Evolutionary conservation across 2,329 filamentous ascomycete genomes (phyloP).

Genomic region (Calonectria montana): DNA sequence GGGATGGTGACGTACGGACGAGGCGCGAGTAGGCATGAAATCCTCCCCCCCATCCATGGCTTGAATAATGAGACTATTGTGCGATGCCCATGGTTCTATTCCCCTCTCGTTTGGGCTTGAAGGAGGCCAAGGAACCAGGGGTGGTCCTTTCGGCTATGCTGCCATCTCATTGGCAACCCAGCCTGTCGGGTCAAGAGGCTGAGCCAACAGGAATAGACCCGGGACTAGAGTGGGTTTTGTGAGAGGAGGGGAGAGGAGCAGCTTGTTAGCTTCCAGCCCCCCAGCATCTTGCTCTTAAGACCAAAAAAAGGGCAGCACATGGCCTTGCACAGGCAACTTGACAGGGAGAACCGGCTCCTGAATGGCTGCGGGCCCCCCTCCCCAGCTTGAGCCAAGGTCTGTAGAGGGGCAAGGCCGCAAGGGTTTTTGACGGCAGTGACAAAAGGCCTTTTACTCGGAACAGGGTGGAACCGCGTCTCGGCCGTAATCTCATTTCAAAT

Average conservation of each 20-base stretch:
- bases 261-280: background rate
- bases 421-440: background rate
- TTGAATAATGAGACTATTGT: slow-evolving; percentile 8
- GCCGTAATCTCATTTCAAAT: slow-evolving; percentile 1
- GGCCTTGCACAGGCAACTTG: background rate
- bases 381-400: background rate
- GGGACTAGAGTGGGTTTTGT: background rate
- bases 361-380: background rate
- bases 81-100: background rate
- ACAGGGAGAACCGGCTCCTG: background rate
- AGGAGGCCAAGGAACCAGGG: background rate
- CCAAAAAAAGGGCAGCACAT: background rate
- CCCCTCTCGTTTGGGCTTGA: slow-evolving; percentile 22
- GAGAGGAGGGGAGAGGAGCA: no score
- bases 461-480: background rate
- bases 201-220: slow-evolving; percentile 35
- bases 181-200: slow-evolving; percentile 27
- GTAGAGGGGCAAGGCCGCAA: background rate
- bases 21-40: background rate
- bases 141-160: slow-evolving; percentile 16
- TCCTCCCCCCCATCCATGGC: background rate
- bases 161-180: slow-evolving; percentile 27
- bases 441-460: background rate
- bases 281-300: background rate
- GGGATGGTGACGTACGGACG: background rate